Conservation (phyloP, 1,284 basidiomycete species). For the Fomitopsis pinicola region DNA sequence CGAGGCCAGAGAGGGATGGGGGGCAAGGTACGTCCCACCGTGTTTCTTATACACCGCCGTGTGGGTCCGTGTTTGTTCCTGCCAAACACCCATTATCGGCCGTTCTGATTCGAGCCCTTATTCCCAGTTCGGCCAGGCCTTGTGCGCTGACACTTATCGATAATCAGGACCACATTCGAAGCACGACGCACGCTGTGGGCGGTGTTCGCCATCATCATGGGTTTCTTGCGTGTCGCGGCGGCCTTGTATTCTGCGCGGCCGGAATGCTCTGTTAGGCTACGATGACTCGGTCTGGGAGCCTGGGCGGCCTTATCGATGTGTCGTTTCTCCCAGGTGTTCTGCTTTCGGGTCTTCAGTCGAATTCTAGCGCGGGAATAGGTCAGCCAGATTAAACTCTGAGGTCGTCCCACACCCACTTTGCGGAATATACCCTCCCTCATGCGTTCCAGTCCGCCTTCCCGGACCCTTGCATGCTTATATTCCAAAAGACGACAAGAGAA, state of each 20-base stretch:
- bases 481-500: no score
- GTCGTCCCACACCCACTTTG: no score
- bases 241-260: background rate
- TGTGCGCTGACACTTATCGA: background rate
- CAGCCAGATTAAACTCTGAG: no score
- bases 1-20: background rate
- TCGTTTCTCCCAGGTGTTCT: no score
- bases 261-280: background rate
- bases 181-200: background rate
- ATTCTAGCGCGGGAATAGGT: no score
- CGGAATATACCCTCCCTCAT: no score
- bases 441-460: no score
- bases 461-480: no score
- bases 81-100: background rate
- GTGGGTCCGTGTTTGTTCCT: background rate
- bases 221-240: background rate
- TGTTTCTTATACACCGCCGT: background rate
- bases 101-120: background rate
- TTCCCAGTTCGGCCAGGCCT: background rate
- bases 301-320: no score
- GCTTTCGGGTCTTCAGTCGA: no score
- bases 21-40: background rate
- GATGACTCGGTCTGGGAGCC: background rate
- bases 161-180: background rate
- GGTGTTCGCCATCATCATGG: background rate